Base-by-base conservation (phyloP, 2,329 filamentous ascomycete genomes). In the Periconia digitata region DNA sequence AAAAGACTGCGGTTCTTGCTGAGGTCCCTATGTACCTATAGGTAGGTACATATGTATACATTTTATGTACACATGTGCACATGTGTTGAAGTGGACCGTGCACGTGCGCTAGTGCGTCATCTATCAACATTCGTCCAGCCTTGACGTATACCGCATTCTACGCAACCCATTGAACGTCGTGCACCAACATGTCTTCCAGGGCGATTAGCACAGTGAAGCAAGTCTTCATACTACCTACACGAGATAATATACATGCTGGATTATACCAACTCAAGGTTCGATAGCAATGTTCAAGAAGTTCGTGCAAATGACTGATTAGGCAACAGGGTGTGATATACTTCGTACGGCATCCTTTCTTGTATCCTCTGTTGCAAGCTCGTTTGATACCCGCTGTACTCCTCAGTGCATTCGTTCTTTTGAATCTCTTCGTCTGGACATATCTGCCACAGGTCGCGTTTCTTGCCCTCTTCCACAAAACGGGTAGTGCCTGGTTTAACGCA, bases 361-460 rank as follows among this genome's bases (percentile, higher is more conserved):
- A 87, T 72, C 91, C 92, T 20, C 80, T 96, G 1, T 87, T 96
- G 56, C 77, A 83, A 48, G 79, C 87, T 20, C 85, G 92, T 15
- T 77, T 99, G 2, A 73, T 97, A 0, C 92, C 92, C 0, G 80
- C 95, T 22, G 82, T 89, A 2, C 75, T 96, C 13, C 85, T 96
- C 12, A 96, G 92, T 0, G 76, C 86, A 13, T 83, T 94, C 46
- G 87, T 96, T 13, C 89, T 96, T 53, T 76, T 85, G n/a, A 77
- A 95, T 17, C 83, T 97, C 17, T 97, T 97, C 71, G 78, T 90
- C 12, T 95, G 94, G 71, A 79, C 90, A 1, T 97, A 95, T 60
- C 74, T 96, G 2, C 92, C 92, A 0, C 90, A 97, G 67, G 90
- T 90, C 47, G 89, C 89, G 1, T 89, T 99, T 62, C 81, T 99